phyloP scores from a whole-genome alignment of 2,329 filamentous ascomycete genomes.

The Nannizziopsis arthrosporioides region DNA sequence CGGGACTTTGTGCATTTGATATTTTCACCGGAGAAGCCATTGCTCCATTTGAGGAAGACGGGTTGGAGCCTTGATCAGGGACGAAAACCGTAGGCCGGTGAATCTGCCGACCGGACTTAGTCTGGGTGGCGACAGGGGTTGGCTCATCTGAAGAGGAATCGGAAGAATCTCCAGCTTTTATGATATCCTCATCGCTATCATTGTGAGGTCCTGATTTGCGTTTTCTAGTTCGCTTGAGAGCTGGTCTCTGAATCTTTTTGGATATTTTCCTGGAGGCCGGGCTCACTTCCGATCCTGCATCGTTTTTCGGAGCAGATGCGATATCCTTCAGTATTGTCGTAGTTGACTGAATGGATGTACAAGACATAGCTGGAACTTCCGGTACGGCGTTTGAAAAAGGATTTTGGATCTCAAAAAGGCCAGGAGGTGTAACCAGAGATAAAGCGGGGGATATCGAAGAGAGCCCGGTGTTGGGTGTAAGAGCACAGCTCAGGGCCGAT shows the following conservation, averaged over 20 bases:
- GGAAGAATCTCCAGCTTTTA: slow-evolving; percentile 28
- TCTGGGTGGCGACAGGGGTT: slow-evolving; percentile 51
- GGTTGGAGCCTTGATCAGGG: slow-evolving; percentile 21
- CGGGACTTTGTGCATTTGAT: slow-evolving; percentile 28
- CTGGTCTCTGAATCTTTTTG: slow-evolving; percentile 6
- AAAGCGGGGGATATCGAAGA: slow-evolving; percentile 10
- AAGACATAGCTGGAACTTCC: not conserved
- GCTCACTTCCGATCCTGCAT: not conserved
- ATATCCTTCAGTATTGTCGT: slow-evolving; percentile 4
- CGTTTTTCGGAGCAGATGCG: slow-evolving; percentile 1
- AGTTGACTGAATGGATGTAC: slow-evolving; percentile 1
- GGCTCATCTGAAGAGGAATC: slow-evolving; percentile 35
- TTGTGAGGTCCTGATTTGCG: slow-evolving; percentile 15
- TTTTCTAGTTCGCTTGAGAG: slow-evolving; percentile 8
- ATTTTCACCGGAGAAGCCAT: slow-evolving; percentile 10
- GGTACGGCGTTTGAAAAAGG: not conserved
- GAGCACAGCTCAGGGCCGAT: not conserved
- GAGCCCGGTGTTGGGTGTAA: slow-evolving; percentile 7
- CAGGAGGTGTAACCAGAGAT: not conserved
- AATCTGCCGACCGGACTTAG: slow-evolving; percentile 63
- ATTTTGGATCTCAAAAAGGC: not conserved
- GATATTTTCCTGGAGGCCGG: not conserved
- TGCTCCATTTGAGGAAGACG: slow-evolving; percentile 10
- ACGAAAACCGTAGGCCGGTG: slow-evolving; percentile 53
- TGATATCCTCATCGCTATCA: slow-evolving; percentile 25